Evolutionary conservation across 768 basidiomycete species (phyloP).

Genomic region (Melanogaster broomeanus): DNA sequence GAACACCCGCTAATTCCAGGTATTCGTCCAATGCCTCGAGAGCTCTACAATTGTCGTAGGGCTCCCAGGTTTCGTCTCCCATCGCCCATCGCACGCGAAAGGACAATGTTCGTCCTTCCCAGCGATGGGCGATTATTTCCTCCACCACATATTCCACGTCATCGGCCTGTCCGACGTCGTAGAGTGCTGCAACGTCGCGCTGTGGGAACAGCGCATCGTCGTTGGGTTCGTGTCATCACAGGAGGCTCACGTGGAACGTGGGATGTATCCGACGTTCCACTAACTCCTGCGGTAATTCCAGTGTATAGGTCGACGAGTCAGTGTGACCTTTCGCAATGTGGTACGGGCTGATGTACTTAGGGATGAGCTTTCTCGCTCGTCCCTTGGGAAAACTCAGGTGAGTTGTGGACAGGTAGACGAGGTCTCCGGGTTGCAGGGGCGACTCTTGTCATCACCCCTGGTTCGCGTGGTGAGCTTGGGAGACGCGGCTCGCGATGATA

Average conservation of each 20-base stretch:
- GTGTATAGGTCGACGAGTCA: slow-evolving; percentile 26
- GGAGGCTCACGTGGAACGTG: slow-evolving; percentile 35
- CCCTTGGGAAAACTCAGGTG: slow-evolving; percentile 38
- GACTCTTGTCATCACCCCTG: slow-evolving; percentile 12
- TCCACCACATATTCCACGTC: slow-evolving; percentile 41
- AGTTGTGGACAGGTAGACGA: slow-evolving; percentile 39
- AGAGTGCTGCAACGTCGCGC: slow-evolving; percentile 25
- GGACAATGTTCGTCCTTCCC: slow-evolving; percentile 12
- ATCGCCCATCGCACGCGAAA: slow-evolving; percentile 34
- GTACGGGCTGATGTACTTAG: slow-evolving; percentile 43
- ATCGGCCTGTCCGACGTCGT: slow-evolving; percentile 36
- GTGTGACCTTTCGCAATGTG: slow-evolving; percentile 20
- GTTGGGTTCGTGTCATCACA: slow-evolving; percentile 31
- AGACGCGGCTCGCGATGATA: slow-evolving; percentile 34
- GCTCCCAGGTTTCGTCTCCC: slow-evolving; percentile 38
- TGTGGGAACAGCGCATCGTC: slow-evolving; percentile 39
- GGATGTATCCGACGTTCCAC: slow-evolving; percentile 28
- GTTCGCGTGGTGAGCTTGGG: slow-evolving; percentile 36
- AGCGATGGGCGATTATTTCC: slow-evolving; percentile 33
- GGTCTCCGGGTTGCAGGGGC: slow-evolving; percentile 17
- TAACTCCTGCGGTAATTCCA: slow-evolving; percentile 33
- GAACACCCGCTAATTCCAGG: slow-evolving; percentile 24
- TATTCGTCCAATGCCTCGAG: slow-evolving; percentile 33
- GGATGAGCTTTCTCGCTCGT: slow-evolving; percentile 35
- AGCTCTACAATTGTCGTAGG: slow-evolving; percentile 21